Percentiles rank a stretch among this genome's conserved stretches.
These are phyloP conservation scores for Monosporascus sp. DNA, from an alignment of 2,329 filamentous ascomycete genomes.

Conservation along the genomic window DNA sequence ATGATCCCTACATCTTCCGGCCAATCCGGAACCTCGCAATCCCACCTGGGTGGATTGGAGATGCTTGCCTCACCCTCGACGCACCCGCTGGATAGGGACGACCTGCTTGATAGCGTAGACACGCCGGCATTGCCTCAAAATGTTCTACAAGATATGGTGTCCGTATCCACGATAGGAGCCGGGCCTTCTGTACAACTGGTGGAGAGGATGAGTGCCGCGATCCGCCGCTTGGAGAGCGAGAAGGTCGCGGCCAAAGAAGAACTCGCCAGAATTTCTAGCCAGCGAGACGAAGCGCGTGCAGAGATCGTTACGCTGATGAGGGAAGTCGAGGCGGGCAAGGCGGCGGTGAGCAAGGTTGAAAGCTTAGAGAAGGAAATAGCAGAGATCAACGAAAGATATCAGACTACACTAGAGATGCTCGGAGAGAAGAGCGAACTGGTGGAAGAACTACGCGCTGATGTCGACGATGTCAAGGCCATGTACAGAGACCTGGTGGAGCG, in stretches of 20 bases:
- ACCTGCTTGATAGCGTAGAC: conserved; percentile 48
- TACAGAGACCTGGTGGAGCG: conserved; percentile 88
- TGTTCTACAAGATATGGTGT: conserved; percentile 77
- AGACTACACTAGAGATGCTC: conserved; percentile 88
- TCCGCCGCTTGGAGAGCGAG: conserved; percentile 85
- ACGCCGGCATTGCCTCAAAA: conserved; percentile 58
- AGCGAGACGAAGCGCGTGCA: conserved; percentile 84
- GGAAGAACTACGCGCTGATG: conserved; percentile 83
- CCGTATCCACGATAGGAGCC: conserved; percentile 81
- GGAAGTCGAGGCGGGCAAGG: conserved; percentile 68
- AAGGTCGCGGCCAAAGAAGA: conserved; percentile 88
- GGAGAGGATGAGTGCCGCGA: conserved; percentile 90
- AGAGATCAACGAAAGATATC: conserved; percentile 70
- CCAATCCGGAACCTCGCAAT: conserved; percentile 27
- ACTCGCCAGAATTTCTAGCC: conserved; percentile 68
- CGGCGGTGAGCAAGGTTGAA: conserved; percentile 52
- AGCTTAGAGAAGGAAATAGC: conserved; percentile 63
- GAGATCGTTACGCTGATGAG: conserved; percentile 90
- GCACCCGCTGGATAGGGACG: conserved; percentile 41
- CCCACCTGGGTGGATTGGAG: conserved; percentile 45
- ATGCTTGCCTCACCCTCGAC: conserved; percentile 34
- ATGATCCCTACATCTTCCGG: conserved; percentile 33
- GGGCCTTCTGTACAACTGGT: conserved; percentile 93
- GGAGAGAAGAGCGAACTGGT: conserved; percentile 96
- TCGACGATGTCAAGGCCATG: conserved; percentile 91